Evolutionary conservation across 31 red algal genomes (phyloP).

Genomic region (Endocladia muricata): DNA sequence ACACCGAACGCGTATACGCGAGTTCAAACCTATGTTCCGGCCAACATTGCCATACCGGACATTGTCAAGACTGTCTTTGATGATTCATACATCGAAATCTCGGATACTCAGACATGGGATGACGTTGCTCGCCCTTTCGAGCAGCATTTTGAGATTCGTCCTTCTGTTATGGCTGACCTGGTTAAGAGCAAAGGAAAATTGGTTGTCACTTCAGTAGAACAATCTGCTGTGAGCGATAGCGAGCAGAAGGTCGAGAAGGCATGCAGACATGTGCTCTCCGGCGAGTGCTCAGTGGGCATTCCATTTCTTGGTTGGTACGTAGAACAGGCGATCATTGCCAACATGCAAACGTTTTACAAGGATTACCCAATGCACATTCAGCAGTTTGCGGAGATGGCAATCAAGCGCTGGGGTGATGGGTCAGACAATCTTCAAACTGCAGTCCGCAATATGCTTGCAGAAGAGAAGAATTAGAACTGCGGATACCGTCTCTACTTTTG

Average conservation of each 20-base stretch:
- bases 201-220: neutral
- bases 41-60: slow-evolving; percentile 39
- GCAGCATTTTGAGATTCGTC: slow-evolving; percentile 31
- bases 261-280: slow-evolving; percentile 39
- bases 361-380: slow-evolving; percentile 38
- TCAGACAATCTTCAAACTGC: slow-evolving; percentile 13
- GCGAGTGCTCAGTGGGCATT: slow-evolving; percentile 25
- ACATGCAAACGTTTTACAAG: slow-evolving; percentile 54
- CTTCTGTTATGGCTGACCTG: slow-evolving; percentile 28
- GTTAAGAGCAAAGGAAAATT: slow-evolving; percentile 26
- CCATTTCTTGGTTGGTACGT: slow-evolving; percentile 42
- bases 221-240: no score
- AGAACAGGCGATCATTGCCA: slow-evolving; percentile 57
- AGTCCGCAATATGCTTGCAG: slow-evolving; percentile 17
- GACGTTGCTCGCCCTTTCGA: neutral
- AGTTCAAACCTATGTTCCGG: slow-evolving; percentile 44
- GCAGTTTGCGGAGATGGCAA: slow-evolving; percentile 21
- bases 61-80: slow-evolving; percentile 26
- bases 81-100: slow-evolving; percentile 43
- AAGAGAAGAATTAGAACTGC: slow-evolving; percentile 14
- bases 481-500: neutral
- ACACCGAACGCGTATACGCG: neutral
- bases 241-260: neutral
- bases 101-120: slow-evolving; percentile 61
- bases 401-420: slow-evolving; percentile 21